phyloP scores from a whole-genome alignment of 345 rosid species.

The Rhodamnia rubescens region DNA sequence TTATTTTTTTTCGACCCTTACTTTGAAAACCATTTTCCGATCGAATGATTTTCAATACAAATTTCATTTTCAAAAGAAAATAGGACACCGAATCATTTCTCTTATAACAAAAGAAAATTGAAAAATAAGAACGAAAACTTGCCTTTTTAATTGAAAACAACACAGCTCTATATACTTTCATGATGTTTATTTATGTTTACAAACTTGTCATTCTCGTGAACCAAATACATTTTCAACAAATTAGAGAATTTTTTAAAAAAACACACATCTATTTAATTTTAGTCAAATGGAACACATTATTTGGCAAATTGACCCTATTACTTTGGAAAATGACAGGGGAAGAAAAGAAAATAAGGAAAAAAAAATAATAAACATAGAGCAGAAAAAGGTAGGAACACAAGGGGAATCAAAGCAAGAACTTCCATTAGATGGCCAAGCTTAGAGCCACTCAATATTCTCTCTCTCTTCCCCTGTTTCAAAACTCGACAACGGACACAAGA shows the following conservation, averaged over 20 bases:
- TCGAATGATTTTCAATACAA: not conserved
- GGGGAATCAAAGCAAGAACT: not conserved
- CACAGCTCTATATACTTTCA: not conserved
- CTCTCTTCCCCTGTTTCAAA: slow-evolving; percentile 3
- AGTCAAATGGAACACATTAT: not conserved
- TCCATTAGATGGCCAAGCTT: slow-evolving; percentile 23
- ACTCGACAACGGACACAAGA: slow-evolving; percentile 5
- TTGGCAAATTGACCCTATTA: not conserved
- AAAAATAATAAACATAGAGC: too few species aligned
- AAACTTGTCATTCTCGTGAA: not conserved
- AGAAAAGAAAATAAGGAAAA: not conserved
- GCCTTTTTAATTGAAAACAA: not conserved
- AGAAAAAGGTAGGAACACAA: not conserved
- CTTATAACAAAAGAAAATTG: not conserved
- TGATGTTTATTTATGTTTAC: not conserved
- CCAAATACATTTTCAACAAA: not conserved
- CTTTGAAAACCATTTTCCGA: not conserved
- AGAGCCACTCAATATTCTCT: slow-evolving; percentile 34
- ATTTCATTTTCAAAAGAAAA: not conserved
- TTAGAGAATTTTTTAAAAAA: too few species aligned
- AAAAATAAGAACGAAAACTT: not conserved
- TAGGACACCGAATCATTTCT: not conserved
- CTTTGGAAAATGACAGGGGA: not conserved
- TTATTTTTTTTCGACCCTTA: not conserved
- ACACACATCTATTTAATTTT: not conserved